Evolutionary conservation across 108 stramenopile genomes (phyloP).

Genomic region (Cyclotella distinguenda): DNA sequence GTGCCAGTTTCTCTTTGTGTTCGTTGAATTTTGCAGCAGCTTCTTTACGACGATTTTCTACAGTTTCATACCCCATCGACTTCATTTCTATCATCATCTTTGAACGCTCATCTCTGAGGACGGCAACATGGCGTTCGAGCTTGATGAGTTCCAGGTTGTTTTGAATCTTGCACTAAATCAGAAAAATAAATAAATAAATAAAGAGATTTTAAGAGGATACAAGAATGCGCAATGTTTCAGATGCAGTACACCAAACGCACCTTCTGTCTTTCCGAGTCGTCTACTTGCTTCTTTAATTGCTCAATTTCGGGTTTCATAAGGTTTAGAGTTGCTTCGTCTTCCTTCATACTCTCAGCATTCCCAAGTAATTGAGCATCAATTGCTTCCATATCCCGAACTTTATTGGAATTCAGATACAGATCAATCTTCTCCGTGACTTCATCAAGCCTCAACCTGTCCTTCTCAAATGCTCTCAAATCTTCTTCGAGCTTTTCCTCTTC

Average conservation of each 20-base stretch:
- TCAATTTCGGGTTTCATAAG: slow-evolving; percentile 51
- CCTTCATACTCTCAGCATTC: slow-evolving; percentile 19
- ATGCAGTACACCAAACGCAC: too few relatives aligned
- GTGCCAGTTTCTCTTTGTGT: slow-evolving; percentile 30
- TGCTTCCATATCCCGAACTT: slow-evolving; percentile 52
- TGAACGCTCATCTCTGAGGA: background rate
- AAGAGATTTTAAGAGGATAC: background rate
- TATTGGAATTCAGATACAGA: slow-evolving; percentile 27
- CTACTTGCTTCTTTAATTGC: slow-evolving; percentile 51
- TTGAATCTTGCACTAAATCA: slow-evolving; percentile 23
- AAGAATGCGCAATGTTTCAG: background rate
- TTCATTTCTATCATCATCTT: slow-evolving; percentile 47
- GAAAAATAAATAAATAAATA: background rate
- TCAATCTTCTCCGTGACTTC: slow-evolving; percentile 38
- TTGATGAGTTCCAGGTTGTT: slow-evolving; percentile 68
- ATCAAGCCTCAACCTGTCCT: slow-evolving; percentile 40
- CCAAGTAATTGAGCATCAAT: slow-evolving; percentile 25
- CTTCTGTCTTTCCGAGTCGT: slow-evolving; percentile 43
- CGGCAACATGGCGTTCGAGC: slow-evolving; percentile 16
- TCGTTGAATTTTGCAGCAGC: slow-evolving; percentile 33
- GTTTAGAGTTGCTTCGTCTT: slow-evolving; percentile 22
- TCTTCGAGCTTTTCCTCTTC: slow-evolving; percentile 43
- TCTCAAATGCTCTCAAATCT: slow-evolving; percentile 39
- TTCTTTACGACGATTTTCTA: slow-evolving; percentile 27
- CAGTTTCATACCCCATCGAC: slow-evolving; percentile 50